phyloP scores from a whole-genome alignment of 23 red algal genomes.

The Gracilaria caudata region DNA sequence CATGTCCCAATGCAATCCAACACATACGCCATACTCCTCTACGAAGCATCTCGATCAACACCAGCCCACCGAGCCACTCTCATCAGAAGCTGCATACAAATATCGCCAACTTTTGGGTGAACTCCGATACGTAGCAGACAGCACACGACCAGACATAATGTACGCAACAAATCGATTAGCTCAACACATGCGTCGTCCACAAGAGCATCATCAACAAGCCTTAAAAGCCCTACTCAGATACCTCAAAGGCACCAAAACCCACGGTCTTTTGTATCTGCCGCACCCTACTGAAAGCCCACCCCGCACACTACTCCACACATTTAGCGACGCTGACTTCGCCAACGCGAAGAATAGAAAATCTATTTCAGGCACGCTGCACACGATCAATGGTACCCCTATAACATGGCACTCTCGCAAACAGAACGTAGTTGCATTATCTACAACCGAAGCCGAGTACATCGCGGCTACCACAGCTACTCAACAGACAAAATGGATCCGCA shows the following conservation, averaged over 20 bases:
- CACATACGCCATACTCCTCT: neutral
- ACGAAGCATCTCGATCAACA: neutral
- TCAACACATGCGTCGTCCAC: neutral
- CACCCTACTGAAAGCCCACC: neutral
- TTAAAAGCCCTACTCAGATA: neutral
- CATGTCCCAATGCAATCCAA: neutral
- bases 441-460: neutral
- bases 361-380: neutral
- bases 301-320: neutral
- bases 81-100: neutral
- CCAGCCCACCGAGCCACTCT: neutral
- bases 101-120: neutral
- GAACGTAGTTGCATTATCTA: neutral
- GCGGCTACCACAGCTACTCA: neutral
- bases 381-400: neutral
- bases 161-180: neutral
- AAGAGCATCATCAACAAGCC: neutral
- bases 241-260: neutral
- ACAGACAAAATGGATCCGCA: neutral
- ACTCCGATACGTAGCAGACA: neutral
- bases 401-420: neutral
- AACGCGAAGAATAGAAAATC: neutral
- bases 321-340: neutral
- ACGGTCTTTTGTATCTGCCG: neutral
- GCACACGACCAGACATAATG: neutral